These are phyloP conservation scores for Tylopilus sp. DNA, from an alignment of 1,284 basidiomycete species.

Conservation along the genomic window DNA sequence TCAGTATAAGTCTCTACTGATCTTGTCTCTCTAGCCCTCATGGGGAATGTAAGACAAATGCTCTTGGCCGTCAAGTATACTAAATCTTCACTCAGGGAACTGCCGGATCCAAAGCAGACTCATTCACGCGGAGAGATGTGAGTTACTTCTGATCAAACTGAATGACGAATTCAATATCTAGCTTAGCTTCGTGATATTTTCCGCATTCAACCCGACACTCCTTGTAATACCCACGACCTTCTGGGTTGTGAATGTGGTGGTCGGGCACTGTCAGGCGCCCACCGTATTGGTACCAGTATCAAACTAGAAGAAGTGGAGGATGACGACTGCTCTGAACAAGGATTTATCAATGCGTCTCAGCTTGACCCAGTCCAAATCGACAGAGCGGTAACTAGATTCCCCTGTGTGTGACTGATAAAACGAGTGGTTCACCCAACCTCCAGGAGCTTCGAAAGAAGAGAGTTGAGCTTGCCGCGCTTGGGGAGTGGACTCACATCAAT, in stretches of 20 bases:
- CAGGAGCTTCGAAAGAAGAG: slow-evolving; percentile 74
- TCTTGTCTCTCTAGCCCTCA: slow-evolving; percentile 47
- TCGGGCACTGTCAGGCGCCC: slow-evolving; percentile 16
- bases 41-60: slow-evolving; percentile 51
- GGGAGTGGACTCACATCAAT: slow-evolving; percentile 87
- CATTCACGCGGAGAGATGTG: slow-evolving; percentile 87
- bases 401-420: neutral
- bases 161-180: slow-evolving; percentile 4
- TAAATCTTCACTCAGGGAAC: slow-evolving; percentile 35
- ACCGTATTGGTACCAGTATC: slow-evolving; percentile 15
- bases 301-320: slow-evolving; percentile 18
- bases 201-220: slow-evolving; percentile 73
- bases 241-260: slow-evolving; percentile 69
- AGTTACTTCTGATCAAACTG: slow-evolving; percentile 23
- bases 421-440: slow-evolving; percentile 4
- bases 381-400: slow-evolving; percentile 43
- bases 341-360: slow-evolving; percentile 74
- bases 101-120: slow-evolving; percentile 67
- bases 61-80: neutral
- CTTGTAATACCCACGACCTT: slow-evolving; percentile 90
- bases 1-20: slow-evolving; percentile 4
- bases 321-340: slow-evolving; percentile 36
- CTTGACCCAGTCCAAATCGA: slow-evolving; percentile 47
- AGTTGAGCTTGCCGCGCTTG: slow-evolving; percentile 75
- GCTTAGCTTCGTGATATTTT: slow-evolving; percentile 86